Base-by-base conservation (phyloP, 805 yeast genomes). In the Ogataea glucozyma region DNA sequence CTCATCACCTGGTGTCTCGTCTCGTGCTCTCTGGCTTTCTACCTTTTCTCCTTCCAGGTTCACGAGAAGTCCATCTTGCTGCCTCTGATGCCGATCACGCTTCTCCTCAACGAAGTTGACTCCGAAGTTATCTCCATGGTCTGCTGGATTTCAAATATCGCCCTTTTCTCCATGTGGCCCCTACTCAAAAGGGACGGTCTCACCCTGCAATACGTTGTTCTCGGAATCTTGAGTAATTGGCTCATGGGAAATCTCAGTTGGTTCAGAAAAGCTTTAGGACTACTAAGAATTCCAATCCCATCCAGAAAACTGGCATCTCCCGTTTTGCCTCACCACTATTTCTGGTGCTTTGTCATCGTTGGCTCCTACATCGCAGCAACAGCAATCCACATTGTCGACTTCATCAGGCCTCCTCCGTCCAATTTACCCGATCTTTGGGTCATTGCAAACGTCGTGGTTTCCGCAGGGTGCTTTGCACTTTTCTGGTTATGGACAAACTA, bases 51-150 rank as follows among this genome's bases (percentile, higher is more conserved):
- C 23, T 93, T 88, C 70, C 98, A 91, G 62, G 98, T 93, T 4
- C 99, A 93, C 61, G 98, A 93, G 65, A 93, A 93, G 66, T 78
- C 93, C 0, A 90, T 93, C 12, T 67, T 93, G 45, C 76, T 93
- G 2, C 98, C 99, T 0, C 71, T 93, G 51, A 60, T 93, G 54
- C 98, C 98, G 4, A 78, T 88, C 9, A 79, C 93, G 0, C 67
- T 93, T 42, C 65, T 90, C 6, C 69, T 77, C 51, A 70, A 79
- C 34, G 67, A 73, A 22, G 77, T 78, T 26, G 78, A 79, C 44
- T 69, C 80, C 32, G 71, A 78, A 48, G 77, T 79, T 14, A 72
- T 81, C n/a, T 79, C 91, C 3, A 76, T 88, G 67, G 78, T 87
- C 2, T 80, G 82, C 40, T 93, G 98, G 97, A 79, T 91, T 47